Base-by-base conservation (phyloP, 2,329 filamentous ascomycete genomes). In the Albophoma yamanashiensis region DNA sequence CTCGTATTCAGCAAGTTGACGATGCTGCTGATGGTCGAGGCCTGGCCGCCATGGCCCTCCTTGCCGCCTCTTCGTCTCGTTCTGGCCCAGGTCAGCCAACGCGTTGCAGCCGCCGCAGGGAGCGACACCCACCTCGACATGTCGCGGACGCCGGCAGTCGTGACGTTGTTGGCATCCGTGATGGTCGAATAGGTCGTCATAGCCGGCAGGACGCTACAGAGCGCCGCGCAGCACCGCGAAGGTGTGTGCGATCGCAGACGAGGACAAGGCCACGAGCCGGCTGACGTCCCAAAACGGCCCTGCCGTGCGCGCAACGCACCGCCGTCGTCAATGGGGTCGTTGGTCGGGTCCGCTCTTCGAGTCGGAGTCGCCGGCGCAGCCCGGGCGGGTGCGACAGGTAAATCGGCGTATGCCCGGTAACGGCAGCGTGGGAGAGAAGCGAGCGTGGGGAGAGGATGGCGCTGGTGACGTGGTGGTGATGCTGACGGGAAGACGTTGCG, bases 1-100 rank as follows among this genome's bases (percentile, higher is more conserved):
- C 91, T 99, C 22, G 94, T 99, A 75, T 99, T 99, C 64, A 97
- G 82, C 64, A 99, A 80, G 73, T 99, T 99, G 76, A 97, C 89
- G 65, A 94, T 89, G 72, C 92, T 96, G 77, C 92, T 96, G 59
- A 88, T 74, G 85, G 90, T 96, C 67, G 90, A 89, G 67, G 94
- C 94, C 70, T 92, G 84, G 59, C 94, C 92, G 31, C 71, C 71
- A 61, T 73, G 69, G 62, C 88, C 83, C 73, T 89, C 85, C 76
- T 92, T 92, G 68, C 88, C 86, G 64, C 82, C 83, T 69, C 86
- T 79, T 66, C 81, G 77, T 71, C 86, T 83, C 69, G 75, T 74
- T 73, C 82, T 83, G 62, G 62, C n/a, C 15, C 43, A 57, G 58
- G 40, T 62, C 40, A 66, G 60, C 47, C 53, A 38, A 59, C 9